Base-by-base conservation (phyloP, 768 basidiomycete species). In the Mycena galericulata region DNA sequence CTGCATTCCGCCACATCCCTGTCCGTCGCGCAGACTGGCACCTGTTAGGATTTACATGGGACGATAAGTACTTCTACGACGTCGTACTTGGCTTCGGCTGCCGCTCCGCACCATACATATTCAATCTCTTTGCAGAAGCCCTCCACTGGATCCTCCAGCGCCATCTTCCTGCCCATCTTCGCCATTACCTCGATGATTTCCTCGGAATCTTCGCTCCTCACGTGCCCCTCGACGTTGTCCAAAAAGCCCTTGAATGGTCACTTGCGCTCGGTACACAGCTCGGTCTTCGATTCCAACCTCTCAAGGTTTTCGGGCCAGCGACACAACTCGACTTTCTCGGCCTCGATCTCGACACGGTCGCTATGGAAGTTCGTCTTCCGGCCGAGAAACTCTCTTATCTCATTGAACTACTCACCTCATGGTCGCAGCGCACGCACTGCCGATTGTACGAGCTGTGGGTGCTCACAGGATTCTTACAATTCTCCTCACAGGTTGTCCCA, bases 121-220 rank as follows among this genome's bases (percentile, higher is more conserved):
- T 43, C 41, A 36, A 36, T 1, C 36, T 5, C 22, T 20, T 30
- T 75, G 45, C 58, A 5, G 58, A 60, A 14, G 43, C 58, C 4
- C 45, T 60, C 5, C 58, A 60, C 24, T 60, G 58, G 58, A 60
- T 60, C 22, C 29, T 60, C 18, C 58, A 60, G 27, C 58, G 46
- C 18, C 40, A 83, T 62, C 76, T 82, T 55, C 80, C 78, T 0
- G 75, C 76, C 1, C 15, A 7, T 4, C 43, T 82, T 1, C 72
- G 73, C 15, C 81, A 82, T 54, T 82, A 80, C 60, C 74, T 83
- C 1, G 77, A 83, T 54, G 77, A 82, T 47, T 82, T 82, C 56
- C 76, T 83, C 17, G 29, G 69, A 2, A 68, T 74, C 12, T 80
- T 79, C 62, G 32, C 67, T 3, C 66, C 71, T 10, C 4, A 22